Evolutionary conservation across 2,329 filamentous ascomycete genomes (phyloP), one percentile per base, ranked within the genome.

Genomic region (Penicillium vulpinum): DNA sequence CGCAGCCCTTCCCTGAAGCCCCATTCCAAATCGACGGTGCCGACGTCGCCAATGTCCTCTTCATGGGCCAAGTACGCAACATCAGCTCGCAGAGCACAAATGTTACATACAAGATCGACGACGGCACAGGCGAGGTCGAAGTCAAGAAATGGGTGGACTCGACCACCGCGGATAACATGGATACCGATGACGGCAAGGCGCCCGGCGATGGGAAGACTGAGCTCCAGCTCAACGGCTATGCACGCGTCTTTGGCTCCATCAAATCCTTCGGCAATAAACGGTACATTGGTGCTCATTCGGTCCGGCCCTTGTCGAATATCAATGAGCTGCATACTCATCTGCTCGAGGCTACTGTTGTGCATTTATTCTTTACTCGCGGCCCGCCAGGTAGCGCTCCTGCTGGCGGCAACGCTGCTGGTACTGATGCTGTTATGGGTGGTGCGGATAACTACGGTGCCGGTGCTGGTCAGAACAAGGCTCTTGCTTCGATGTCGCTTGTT

Each of bases 241-340:
- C 93, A 51, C 88, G 92, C 69, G 88, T 94, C 50, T 95, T 85
- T 80, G 94, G 94, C 59, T 87, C 88, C 54, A 80, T 97, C 69
- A 94, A 92, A 78, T 84, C 82, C 52, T 95, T 95, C 78, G 88
- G 88, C 73, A 89, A 89, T 76, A 94, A 92, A 79, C 84, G 88
- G 60, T 88, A 92, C 74, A 83, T 99, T 52, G 87, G 84, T 61
- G 89, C 91, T 40, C 88, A 92, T 74, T 85, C 90, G 67, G 87
- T 99, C 62, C 88, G 92, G 52, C 87, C 89, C 4, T 80, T 97
- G 53, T 80, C 83, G 54, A 90, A 97, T 75, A 88, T 88, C 79
- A 96, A 99, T 79, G 94, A 99, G 81, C 84, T 97, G 73, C 89
- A 88, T 72, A 96, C 91, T 73, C 94, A 97, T 76, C 77, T 97